Evolutionary conservation across 805 yeast genomes (phyloP), one percentile per base, ranked within the genome.

Genomic region (Metschnikowia henanensis): DNA sequence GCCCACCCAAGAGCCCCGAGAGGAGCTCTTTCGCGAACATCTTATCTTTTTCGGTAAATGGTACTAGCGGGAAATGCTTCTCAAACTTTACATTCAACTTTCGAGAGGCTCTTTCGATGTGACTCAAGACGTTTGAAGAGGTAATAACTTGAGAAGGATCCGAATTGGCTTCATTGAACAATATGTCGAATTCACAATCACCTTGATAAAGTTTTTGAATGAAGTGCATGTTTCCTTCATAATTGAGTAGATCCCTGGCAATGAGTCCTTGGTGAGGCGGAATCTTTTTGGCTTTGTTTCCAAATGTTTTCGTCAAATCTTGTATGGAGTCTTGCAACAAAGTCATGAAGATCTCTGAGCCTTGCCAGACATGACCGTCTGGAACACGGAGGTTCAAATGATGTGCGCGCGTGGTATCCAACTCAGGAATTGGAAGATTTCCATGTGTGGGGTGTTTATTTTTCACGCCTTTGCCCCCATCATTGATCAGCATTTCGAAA

Each of bases 1-100:
- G 76, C 12, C 98, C 98, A 17, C 97, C 99, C 44, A 87, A 60
- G 34, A 94, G 70, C 43, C 91, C 92, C 0, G 97, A 85, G 8
- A 92, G 58, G 31, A 89, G 70, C 53, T 87, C 91, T 54, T 86
- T 74, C 1, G 90, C 96, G 66, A 94, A 91, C 33, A 55, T 55
- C 43, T 65, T 55, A 36, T 61, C 60, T 6, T 57, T 60, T 37
- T 74, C 64, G 57, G 78, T 86, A 2, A 91, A 92, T 0, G 75
- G 64, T 12, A 66, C 60, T 8, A 85, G 65, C 13, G 75, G 66
- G 56, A 82, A 85, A 10, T 71, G 65, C 7, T 56, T 43, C 3
- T 64, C 52, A 53, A 88, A 90, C 51, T 78, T 81, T 2, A 55
- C 49, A 49, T 83, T 79, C 53, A 87, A 75, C 30, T 59, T 50